phyloP scores from a whole-genome alignment of 441 rosid genomes.

The Viola pubescens region DNA sequence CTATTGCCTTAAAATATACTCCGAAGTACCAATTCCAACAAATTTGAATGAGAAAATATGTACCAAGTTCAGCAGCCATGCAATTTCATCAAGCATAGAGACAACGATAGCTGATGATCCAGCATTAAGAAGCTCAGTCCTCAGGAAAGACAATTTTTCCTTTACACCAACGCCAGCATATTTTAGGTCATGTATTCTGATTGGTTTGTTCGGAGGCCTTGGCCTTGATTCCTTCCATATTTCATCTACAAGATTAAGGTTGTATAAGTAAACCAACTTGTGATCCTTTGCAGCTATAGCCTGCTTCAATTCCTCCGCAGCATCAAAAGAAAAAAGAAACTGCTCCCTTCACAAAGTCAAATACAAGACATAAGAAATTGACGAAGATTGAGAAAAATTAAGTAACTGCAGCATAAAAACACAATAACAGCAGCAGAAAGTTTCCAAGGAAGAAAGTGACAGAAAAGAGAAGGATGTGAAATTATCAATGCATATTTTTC shows the following conservation, averaged over 20 bases:
- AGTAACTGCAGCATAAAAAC: neutral
- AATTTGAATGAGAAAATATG: slow-evolving; percentile 14
- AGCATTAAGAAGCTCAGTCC: slow-evolving; percentile 56
- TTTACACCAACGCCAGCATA: slow-evolving; percentile 78
- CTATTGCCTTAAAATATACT: neutral
- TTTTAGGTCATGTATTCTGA: slow-evolving; percentile 77
- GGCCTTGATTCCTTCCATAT: slow-evolving; percentile 90
- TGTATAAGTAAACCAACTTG: slow-evolving; percentile 69
- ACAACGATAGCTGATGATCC: slow-evolving; percentile 78
- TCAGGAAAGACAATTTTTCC: slow-evolving; percentile 61
- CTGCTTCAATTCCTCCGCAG: slow-evolving; percentile 90
- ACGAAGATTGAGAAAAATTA: slow-evolving; percentile 10
- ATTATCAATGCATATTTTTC: neutral
- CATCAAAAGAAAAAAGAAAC: slow-evolving; percentile 94
- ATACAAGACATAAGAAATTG: slow-evolving; percentile 37
- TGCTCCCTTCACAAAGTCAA: slow-evolving; percentile 80
- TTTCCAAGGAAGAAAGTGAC: neutral
- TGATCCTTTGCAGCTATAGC: slow-evolving; percentile 67
- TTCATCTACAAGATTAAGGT: slow-evolving; percentile 74
- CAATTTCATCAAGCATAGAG: slow-evolving; percentile 96
- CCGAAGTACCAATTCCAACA: neutral
- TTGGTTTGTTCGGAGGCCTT: slow-evolving; percentile 64
- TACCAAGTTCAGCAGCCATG: slow-evolving; percentile 97
- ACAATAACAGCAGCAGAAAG: neutral
- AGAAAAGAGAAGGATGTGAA: neutral